These are phyloP conservation scores for Microsporum ferrugineum DNA, from an alignment of 2,329 filamentous ascomycete species.

Conservation along the genomic window DNA sequence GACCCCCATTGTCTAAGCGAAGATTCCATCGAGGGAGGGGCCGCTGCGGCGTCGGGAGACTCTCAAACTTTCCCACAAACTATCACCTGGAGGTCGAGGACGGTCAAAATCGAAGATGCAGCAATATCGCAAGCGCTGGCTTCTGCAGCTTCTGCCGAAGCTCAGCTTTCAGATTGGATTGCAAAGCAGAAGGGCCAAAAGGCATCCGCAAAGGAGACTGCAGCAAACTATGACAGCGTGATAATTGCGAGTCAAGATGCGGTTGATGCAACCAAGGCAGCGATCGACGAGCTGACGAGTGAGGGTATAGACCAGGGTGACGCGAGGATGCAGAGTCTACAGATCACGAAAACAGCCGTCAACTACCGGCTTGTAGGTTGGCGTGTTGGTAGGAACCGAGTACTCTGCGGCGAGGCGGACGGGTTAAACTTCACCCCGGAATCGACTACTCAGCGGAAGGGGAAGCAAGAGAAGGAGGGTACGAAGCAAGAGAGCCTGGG, in stretches of 20 bases:
- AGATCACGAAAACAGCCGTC: conserved; percentile 83
- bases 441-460: conserved; percentile 39
- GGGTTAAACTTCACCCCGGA: conserved; percentile 47
- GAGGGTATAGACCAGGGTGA: conserved; percentile 81
- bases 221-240: conserved; percentile 81
- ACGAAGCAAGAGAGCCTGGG: conserved; percentile 56
- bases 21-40: conserved; percentile 37
- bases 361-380: conserved; percentile 91
- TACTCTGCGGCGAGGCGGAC: conserved; percentile 72
- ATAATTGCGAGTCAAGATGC: conserved; percentile 86
- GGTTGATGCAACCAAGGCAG: conserved; percentile 82
- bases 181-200: conserved; percentile 30
- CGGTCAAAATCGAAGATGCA: conserved; percentile 83
- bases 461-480: conserved; percentile 37
- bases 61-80: conserved; percentile 52
- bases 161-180: conserved; percentile 40
- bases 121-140: conserved; percentile 77
- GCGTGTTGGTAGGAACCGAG: conserved; percentile 85
- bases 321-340: conserved; percentile 76
- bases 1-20: conserved; percentile 58
- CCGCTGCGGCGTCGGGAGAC: conserved; percentile 34
- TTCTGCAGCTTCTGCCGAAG: conserved; percentile 49
- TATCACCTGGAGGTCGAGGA: conserved; percentile 74
- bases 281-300: conserved; percentile 75
- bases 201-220: conserved; percentile 48